Evolutionary conservation across 2,329 filamentous ascomycete genomes (phyloP), one percentile per base, ranked within the genome.

Genomic region (Apiospora arundinis): DNA sequence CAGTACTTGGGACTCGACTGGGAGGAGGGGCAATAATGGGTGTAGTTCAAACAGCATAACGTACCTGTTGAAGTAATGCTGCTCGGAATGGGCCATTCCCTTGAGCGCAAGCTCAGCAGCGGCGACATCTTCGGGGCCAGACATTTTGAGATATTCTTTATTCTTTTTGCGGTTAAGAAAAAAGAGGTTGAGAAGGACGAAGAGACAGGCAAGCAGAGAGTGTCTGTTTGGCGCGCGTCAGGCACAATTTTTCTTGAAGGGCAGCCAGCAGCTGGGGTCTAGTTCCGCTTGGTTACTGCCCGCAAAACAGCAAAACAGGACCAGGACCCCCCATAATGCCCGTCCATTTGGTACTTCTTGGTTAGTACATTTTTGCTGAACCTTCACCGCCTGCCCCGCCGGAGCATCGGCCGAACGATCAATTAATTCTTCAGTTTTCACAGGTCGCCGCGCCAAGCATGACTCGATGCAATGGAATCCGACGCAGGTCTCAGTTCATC

Each of bases 21-120:
- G 45, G 70, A 70, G 70, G 44, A 70, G 70, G 44, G 45, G 70
- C 68, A 70, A 71, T 56, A 70, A 71, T 52, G 70, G 70, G 71
- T 14, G 5, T 16, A 66, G 72, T 72, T 49, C 70, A n/a, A n/a
- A n/a, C n/a, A 16, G 21, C 2, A 21, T n/a, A 75, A 82, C 78
- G 74, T 73, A 97, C 95, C 95, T 97, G 86, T 98, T 98, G 87
- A 98, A 98, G 88, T 98, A 99, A 84, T 98, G 96, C 83, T 97
- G 95, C 88, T 99, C 96, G 75, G 95, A 96, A 86, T 97, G 95
- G 82, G 93, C 92, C 89, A 97, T 92, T 77, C 85, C 82, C 81
- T 92, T 91, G 83, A 93, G 88, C 83, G 86, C 85, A 81, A 88
- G 82, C 85, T 91, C 89, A 67, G 89, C 89, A 75, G 84, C 81